A percentile compares a stretch with the other conserved stretches of the same genome.
Evolutionary conservation across 495 filamentous ascomycete species (phyloP).

Genomic region (Aspergillus funiculosus): DNA sequence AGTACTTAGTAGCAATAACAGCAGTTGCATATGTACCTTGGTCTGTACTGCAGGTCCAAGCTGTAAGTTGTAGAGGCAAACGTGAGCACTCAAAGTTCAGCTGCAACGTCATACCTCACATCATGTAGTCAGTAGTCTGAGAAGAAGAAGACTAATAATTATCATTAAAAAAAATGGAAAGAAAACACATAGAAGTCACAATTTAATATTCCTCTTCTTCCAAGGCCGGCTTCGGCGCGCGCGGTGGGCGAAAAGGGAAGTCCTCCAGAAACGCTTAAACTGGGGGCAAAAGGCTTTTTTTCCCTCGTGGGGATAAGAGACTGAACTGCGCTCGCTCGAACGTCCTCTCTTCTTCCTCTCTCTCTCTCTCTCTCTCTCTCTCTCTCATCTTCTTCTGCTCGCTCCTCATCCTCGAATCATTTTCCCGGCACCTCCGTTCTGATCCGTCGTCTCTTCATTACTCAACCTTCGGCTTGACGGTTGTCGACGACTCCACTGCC

Average conservation of each 20-base stretch:
- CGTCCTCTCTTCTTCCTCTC: constrained; percentile 9
- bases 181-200: no score
- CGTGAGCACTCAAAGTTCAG: no score
- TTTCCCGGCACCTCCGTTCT: constrained; percentile 29
- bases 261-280: constrained; percentile 13
- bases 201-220: constrained; percentile 20
- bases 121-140: no score
- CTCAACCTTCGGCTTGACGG: constrained; percentile 8
- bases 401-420: constrained; percentile 13
- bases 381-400: constrained; percentile 19
- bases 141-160: no score
- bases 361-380: constrained; percentile 8
- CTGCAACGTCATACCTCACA: no score
- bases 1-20: no score
- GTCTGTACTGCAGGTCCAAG: no score
- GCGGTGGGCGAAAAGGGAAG: constrained; percentile 27
- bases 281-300: constrained; percentile 35
- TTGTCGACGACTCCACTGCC: constrained; percentile 19
- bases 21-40: no score
- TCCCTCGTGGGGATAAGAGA: constrained; percentile 24
- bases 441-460: constrained; percentile 16
- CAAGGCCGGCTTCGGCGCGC: constrained; percentile 38
- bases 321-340: no score
- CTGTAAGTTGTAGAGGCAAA: no score
- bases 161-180: neutral